These are phyloP conservation scores for Vicia villosa DNA, from an alignment of 306 rosid species.

Conservation along the genomic window DNA sequence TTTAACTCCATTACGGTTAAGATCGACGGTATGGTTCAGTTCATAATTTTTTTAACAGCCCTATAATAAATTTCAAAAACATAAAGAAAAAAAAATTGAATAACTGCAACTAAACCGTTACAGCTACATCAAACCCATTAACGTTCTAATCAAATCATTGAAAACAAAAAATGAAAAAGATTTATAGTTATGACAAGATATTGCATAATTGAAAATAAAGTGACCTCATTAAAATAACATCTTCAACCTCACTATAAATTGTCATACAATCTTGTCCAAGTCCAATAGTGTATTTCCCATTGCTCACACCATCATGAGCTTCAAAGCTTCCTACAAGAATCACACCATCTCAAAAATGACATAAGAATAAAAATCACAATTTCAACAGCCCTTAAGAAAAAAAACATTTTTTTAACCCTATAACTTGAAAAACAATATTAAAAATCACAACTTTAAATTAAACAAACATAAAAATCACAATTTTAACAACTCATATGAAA, in stretches of 20 bases:
- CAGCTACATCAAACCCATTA: constrained; percentile 2
- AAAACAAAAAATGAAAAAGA: too few species aligned
- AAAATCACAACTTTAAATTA: neutral
- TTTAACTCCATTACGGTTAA: too few species aligned
- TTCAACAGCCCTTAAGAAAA: neutral
- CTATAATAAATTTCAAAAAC: too few species aligned
- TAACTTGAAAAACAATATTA: neutral
- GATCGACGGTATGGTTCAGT: too few species aligned
- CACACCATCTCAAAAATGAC: neutral
- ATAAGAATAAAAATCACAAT: neutral
- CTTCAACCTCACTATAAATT: constrained; percentile 81
- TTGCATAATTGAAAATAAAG: constrained; percentile 9
- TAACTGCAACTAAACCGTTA: constrained; percentile 18
- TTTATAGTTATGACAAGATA: neutral
- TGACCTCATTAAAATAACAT: constrained; percentile 87
- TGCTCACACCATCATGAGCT: constrained; percentile 83
- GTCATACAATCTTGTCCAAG: constrained; percentile 93
- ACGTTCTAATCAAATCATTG: neutral
- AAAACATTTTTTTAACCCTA: neutral
- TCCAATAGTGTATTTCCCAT: constrained; percentile 86
- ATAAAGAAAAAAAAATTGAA: neutral
- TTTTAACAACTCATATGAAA: neutral
- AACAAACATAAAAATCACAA: neutral
- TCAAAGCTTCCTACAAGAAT: constrained; percentile 67
- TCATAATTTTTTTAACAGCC: too few species aligned